These are phyloP conservation scores for Pelargonium australe DNA, from an alignment of 441 rosid genomes.

Conservation along the genomic window DNA sequence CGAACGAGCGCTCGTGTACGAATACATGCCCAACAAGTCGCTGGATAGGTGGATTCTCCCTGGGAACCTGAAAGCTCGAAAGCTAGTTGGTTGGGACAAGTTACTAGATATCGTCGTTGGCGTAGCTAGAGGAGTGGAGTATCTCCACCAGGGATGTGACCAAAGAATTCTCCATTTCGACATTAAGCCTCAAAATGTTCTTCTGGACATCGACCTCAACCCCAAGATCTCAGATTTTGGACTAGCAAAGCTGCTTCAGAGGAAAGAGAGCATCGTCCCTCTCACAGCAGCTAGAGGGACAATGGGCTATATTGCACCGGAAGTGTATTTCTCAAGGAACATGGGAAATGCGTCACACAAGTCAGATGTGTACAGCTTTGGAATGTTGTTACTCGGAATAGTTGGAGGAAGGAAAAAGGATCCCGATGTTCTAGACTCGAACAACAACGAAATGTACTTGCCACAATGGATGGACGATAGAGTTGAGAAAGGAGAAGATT, in stretches of 20 bases:
- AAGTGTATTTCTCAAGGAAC: slow-evolving; percentile 24
- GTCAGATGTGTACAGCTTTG: slow-evolving; percentile 31
- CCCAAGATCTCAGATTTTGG: slow-evolving; percentile 36
- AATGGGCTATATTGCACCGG: slow-evolving; percentile 36
- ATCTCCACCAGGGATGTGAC: slow-evolving; percentile 31
- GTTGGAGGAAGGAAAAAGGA: slow-evolving; percentile 29
- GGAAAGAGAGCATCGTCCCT: slow-evolving; percentile 24
- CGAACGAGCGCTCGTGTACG: background rate
- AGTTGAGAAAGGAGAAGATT: slow-evolving; percentile 14
- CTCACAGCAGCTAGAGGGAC: slow-evolving; percentile 30
- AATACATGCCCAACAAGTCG: background rate
- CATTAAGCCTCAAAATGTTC: slow-evolving; percentile 35
- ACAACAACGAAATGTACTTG: slow-evolving; percentile 26
- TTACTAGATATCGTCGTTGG: slow-evolving; percentile 25
- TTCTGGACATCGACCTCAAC: slow-evolving; percentile 26
- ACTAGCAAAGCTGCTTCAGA: slow-evolving; percentile 25
- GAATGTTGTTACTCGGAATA: slow-evolving; percentile 37
- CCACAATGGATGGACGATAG: slow-evolving; percentile 32
- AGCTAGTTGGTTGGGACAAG: slow-evolving; percentile 13
- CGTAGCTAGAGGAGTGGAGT: slow-evolving; percentile 32
- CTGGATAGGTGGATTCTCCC: background rate
- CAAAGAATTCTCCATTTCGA: slow-evolving; percentile 35
- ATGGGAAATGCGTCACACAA: slow-evolving; percentile 34
- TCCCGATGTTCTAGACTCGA: background rate
- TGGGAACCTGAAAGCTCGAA: background rate